A percentile compares a stretch with the other conserved stretches of the same genome.
Conservation (phyloP, 768 basidiomycete genomes). For the Kondoa malvinella region DNA sequence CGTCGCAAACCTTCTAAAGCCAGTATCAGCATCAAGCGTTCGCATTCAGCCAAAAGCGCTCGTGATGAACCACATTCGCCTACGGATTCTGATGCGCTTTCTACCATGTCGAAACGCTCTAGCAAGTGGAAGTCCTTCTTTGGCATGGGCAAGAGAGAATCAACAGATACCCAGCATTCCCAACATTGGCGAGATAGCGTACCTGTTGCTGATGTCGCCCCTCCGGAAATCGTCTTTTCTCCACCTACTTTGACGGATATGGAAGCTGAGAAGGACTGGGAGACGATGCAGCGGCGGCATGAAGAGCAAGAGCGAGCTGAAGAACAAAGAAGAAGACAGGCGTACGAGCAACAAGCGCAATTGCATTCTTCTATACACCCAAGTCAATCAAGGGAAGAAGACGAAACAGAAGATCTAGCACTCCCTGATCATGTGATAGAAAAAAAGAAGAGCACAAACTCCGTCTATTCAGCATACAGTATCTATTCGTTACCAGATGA, state of each 20-base stretch:
- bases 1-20: background rate
- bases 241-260: background rate
- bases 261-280: background rate
- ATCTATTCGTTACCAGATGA: slow-evolving; percentile 13
- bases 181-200: background rate
- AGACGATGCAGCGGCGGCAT: background rate
- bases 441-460: background rate
- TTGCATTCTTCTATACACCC: background rate
- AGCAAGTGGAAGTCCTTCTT: slow-evolving; percentile 3
- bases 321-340: background rate
- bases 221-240: background rate
- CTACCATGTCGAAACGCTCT: background rate
- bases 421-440: background rate
- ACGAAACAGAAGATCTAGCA: background rate
- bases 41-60: background rate
- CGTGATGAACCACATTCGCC: background rate
- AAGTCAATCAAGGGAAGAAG: background rate
- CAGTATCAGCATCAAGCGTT: background rate
- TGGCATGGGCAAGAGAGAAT: background rate
- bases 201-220: background rate
- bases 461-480: slow-evolving; percentile 17
- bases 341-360: background rate
- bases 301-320: background rate
- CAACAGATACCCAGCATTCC: background rate
- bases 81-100: background rate